Conservation (phyloP, 2,329 filamentous ascomycete species). For the Ascochyta rabiei region DNA sequence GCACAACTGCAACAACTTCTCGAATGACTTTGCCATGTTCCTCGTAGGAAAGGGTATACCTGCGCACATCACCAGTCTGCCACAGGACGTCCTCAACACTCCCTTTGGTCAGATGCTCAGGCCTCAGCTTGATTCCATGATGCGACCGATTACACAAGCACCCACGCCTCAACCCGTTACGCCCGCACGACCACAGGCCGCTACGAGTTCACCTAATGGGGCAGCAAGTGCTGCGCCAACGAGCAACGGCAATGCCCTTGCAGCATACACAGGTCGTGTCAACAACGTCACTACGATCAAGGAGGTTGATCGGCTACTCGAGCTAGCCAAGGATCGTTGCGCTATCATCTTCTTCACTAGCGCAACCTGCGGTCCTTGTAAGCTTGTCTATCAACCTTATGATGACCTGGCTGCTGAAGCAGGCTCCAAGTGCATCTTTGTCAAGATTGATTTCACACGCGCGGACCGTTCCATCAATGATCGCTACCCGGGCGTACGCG, state of each 20-base stretch:
- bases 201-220: slow-evolving; percentile 16
- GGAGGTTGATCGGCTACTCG: slow-evolving; percentile 67
- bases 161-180: slow-evolving; percentile 49
- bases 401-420: slow-evolving; percentile 78
- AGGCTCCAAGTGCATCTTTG: slow-evolving; percentile 69
- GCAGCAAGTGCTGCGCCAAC: slow-evolving; percentile 11
- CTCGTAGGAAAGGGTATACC: slow-evolving; percentile 88
- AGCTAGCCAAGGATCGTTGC: slow-evolving; percentile 67
- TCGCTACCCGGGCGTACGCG: slow-evolving; percentile 67
- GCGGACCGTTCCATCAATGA: slow-evolving; percentile 67
- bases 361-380: slow-evolving; percentile 84
- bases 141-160: slow-evolving; percentile 67
- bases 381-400: slow-evolving; percentile 79
- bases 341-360: slow-evolving; percentile 93
- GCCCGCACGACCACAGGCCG: slow-evolving; percentile 18
- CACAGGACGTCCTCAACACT: slow-evolving; percentile 81
- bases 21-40: slow-evolving; percentile 89
- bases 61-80: slow-evolving; percentile 82
- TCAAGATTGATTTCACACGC: slow-evolving; percentile 80
- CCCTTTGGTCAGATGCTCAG: slow-evolving; percentile 88
- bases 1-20: slow-evolving; percentile 98
- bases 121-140: slow-evolving; percentile 72
- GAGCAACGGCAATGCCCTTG: slow-evolving; percentile 20
- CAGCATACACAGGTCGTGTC: slow-evolving; percentile 57
- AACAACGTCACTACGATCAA: slow-evolving; percentile 64